Evolutionary conservation across 495 filamentous ascomycete species (phyloP).

Genomic region (Cenococcum geophilum): DNA sequence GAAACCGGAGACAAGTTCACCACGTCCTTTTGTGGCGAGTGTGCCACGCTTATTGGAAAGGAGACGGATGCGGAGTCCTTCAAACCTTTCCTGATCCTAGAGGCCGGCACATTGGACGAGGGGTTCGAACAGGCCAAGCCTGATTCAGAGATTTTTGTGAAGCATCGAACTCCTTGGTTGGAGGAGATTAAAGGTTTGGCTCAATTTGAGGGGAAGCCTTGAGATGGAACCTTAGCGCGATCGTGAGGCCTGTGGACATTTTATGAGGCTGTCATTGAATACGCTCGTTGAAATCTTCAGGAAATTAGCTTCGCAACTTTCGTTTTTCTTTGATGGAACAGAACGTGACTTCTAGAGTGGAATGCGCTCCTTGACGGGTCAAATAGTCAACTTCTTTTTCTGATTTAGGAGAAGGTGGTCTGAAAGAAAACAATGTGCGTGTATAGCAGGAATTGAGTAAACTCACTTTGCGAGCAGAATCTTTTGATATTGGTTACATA

Average conservation of each 20-base stretch:
- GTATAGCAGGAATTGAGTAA: no score
- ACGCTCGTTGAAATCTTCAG: no score
- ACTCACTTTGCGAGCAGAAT: no score
- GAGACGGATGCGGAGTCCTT: constrained; percentile 25
- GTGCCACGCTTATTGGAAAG: constrained; percentile 23
- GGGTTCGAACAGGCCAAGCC: constrained; percentile 13
- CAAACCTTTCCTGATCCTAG: constrained; percentile 17
- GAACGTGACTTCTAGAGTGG: no score
- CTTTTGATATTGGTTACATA: no score
- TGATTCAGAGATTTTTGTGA: constrained; percentile 21
- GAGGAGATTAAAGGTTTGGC: constrained; percentile 12
- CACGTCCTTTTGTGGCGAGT: constrained; percentile 21
- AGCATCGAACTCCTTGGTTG: constrained; percentile 20
- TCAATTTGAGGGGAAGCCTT: constrained; percentile 19
- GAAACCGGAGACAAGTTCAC: constrained; percentile 25
- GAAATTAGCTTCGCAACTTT: no score
- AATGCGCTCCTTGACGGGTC: no score
- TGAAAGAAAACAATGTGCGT: no score
- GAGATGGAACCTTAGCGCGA: neutral
- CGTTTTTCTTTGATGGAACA: no score
- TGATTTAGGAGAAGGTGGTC: no score
- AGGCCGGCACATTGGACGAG: constrained; percentile 19
- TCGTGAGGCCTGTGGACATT: neutral
- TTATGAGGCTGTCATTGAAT: no score
- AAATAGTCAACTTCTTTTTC: no score